Conservation (phyloP, 2,329 filamentous ascomycete species). For the Fusarium sp. region DNA sequence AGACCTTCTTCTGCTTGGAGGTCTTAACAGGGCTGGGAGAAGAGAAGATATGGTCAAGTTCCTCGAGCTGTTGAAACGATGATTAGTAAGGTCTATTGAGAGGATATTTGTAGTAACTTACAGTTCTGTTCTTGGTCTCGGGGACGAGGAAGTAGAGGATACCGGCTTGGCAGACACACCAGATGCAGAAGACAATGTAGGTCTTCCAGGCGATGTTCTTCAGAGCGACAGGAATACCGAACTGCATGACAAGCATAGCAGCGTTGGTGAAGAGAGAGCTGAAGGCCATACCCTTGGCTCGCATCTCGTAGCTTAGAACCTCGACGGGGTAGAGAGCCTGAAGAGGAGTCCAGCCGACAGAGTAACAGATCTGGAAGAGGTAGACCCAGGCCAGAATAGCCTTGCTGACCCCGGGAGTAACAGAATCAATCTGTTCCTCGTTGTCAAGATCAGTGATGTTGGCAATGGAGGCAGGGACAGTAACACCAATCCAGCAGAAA, state of each 20-base stretch:
- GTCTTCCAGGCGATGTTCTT: slow-evolving; percentile 64
- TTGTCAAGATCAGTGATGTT: slow-evolving; percentile 45
- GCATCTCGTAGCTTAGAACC: slow-evolving; percentile 63
- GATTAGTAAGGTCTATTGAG: neutral
- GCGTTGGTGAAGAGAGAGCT: slow-evolving; percentile 58
- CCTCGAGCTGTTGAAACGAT: slow-evolving; percentile 31
- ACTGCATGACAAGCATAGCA: slow-evolving; percentile 53
- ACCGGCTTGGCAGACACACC: slow-evolving; percentile 54
- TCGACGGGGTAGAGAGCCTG: slow-evolving; percentile 63
- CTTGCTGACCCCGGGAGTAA: slow-evolving; percentile 52
- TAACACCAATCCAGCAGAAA: slow-evolving; percentile 62
- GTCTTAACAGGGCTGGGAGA: slow-evolving; percentile 37
- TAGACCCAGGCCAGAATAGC: slow-evolving; percentile 60
- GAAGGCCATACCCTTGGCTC: slow-evolving; percentile 67
- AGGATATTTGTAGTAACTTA: neutral
- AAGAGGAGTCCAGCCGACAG: slow-evolving; percentile 53
- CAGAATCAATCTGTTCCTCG: slow-evolving; percentile 39
- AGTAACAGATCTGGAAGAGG: slow-evolving; percentile 53
- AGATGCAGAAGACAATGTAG: slow-evolving; percentile 63
- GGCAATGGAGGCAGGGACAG: slow-evolving; percentile 55
- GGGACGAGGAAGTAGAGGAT: slow-evolving; percentile 63
- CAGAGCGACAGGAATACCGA: slow-evolving; percentile 59
- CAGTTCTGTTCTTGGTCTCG: slow-evolving; percentile 61
- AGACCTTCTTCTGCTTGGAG: slow-evolving; percentile 36
- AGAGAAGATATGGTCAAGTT: slow-evolving; percentile 41